These are phyloP conservation scores for Cutaneotrichosporon sp. DNA, from an alignment of 1,284 basidiomycete species.

Conservation along the genomic window DNA sequence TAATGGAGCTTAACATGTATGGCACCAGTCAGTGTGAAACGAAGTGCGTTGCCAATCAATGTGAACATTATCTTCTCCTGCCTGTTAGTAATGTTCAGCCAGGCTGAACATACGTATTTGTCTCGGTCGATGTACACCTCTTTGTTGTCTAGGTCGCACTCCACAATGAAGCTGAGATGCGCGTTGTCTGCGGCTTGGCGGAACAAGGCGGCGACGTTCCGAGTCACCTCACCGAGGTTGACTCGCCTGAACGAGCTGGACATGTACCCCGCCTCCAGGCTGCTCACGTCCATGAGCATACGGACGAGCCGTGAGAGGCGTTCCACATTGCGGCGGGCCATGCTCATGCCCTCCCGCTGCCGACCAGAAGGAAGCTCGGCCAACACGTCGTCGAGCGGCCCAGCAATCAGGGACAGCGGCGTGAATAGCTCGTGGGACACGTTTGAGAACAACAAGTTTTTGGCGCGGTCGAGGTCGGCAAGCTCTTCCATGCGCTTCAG, in stretches of 20 bases:
- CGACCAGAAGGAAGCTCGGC: slow-evolving; percentile 29
- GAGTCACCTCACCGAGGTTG: slow-evolving; percentile 45
- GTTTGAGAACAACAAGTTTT: slow-evolving; percentile 44
- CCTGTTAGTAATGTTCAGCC: not conserved
- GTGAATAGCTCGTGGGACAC: slow-evolving; percentile 48
- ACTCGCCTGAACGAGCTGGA: slow-evolving; percentile 44
- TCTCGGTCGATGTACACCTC: slow-evolving; percentile 47
- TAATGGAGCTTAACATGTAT: slow-evolving; percentile 33
- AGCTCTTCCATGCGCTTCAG: slow-evolving; percentile 45
- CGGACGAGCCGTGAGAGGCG: slow-evolving; percentile 42
- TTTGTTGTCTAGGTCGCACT: slow-evolving; percentile 37
- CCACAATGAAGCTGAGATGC: slow-evolving; percentile 40
- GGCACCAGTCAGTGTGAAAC: slow-evolving; percentile 40
- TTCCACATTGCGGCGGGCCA: slow-evolving; percentile 44
- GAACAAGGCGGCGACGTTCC: slow-evolving; percentile 49
- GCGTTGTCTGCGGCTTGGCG: slow-evolving; percentile 33
- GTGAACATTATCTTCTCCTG: slow-evolving; percentile 50
- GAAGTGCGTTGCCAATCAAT: slow-evolving; percentile 47
- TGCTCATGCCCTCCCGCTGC: slow-evolving; percentile 37
- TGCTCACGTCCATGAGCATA: slow-evolving; percentile 45
- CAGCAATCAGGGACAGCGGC: slow-evolving; percentile 47
- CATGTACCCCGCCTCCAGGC: slow-evolving; percentile 43
- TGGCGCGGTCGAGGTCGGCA: slow-evolving; percentile 48
- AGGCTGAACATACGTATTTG: slow-evolving; percentile 37
- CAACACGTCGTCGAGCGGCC: slow-evolving; percentile 40